Base-by-base conservation (phyloP, 306 rosid genomes). In the Ochetophila trinervis region DNA sequence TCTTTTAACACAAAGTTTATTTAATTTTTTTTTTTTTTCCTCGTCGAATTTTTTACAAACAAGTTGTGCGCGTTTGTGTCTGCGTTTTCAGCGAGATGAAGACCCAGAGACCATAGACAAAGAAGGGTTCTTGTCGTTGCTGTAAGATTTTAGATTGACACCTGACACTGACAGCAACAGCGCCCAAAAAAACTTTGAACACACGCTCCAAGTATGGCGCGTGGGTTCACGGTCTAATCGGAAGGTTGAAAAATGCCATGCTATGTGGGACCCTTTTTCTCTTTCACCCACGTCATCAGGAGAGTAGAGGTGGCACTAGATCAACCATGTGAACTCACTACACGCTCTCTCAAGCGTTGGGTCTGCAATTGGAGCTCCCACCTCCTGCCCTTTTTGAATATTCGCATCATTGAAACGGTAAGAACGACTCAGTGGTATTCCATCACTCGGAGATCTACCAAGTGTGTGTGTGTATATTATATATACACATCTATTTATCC, bases 151-250 rank as follows among this genome's bases (percentile, higher is more conserved):
- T 75, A 45, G 71, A 69, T 57, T 69, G 75, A 75, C 75, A 69
- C 80, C 80, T 57, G 67, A 75, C 57, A 50, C 67, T 69, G 80
- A 63, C 75, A 69, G 66, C 71, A 65, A 60, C 57, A 54, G 70
- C 37, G 55, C 63, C 55, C 53, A 66, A 2, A 18, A 61, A 37
- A 40, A 40, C 8, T 23, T 30, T 8, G 6, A 32, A 21, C 11
- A 57, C 62, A 18, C 34, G 53, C 20, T 40, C 0, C 30, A 8
- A 13, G 1, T 3, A 4, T 8, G n/a, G 56, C 10, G 20, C 42
- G 56, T 64, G 45, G 0, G 34, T 1, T 16, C 32, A 36, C 64
- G 34, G 30, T 3, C 62, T 50, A n/a, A 16, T 19, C 45, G 45
- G 45, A 40, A 40, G 14, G 45, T 40, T 9, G 45, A 40, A 40